phyloP scores from a whole-genome alignment of 768 basidiomycete genomes.

The Trametes cinnabarina region DNA sequence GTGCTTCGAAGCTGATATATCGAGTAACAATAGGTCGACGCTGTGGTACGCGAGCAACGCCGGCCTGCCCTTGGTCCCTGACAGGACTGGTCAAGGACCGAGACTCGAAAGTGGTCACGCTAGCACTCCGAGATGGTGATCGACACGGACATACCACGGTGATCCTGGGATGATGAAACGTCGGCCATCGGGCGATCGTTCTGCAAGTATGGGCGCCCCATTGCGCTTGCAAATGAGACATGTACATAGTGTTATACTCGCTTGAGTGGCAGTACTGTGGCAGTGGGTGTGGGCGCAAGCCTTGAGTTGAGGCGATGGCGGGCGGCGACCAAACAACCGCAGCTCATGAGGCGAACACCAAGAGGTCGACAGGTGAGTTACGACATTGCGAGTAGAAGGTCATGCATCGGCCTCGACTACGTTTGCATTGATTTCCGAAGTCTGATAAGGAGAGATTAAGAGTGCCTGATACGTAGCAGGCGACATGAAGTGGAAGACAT shows the following conservation, averaged over 20 bases:
- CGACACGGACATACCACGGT: not conserved
- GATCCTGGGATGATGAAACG: not conserved
- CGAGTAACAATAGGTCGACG: not conserved
- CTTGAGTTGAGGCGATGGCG: no score
- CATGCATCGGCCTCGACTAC: no score
- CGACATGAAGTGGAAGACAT: not conserved
- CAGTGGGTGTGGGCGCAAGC: not conserved
- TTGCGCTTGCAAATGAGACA: no score
- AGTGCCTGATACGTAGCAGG: not conserved
- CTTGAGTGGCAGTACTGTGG: not conserved
- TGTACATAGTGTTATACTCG: not conserved
- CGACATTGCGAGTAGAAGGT: no score
- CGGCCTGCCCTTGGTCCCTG: slow-evolving; percentile 1
- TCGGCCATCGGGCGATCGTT: not conserved
- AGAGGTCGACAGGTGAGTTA: no score
- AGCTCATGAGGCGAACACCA: no score
- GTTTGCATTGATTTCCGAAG: no score
- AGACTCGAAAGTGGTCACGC: not conserved
- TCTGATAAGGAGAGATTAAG: no score
- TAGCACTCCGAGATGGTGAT: not conserved
- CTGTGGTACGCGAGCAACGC: not conserved
- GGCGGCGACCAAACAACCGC: no score
- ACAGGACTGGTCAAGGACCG: not conserved
- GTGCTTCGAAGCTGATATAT: slow-evolving; percentile 17
- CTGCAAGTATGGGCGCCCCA: no score